phyloP scores from a whole-genome alignment of 495 filamentous ascomycete genomes.

The Penicillium samsonianum region DNA sequence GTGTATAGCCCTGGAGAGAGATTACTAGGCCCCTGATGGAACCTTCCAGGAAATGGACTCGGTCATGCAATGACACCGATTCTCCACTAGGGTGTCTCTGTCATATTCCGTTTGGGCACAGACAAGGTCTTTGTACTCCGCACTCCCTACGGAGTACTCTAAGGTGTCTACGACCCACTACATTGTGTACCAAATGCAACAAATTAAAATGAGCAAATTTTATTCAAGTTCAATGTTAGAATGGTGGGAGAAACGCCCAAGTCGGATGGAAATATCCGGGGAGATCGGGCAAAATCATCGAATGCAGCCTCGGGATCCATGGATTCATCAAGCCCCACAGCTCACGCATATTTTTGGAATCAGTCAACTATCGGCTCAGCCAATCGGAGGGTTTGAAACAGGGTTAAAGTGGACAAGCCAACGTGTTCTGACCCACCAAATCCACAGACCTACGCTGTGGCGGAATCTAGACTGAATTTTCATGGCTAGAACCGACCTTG shows the following conservation, averaged over 20 bases:
- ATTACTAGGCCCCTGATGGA: not conserved
- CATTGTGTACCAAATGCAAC: not conserved
- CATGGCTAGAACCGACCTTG: constrained; percentile 7
- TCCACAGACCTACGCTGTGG: constrained; percentile 9
- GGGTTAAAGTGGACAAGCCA: constrained; percentile 9
- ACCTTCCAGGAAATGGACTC: not conserved
- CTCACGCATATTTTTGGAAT: constrained; percentile 15
- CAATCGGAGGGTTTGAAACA: not conserved
- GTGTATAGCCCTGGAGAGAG: not conserved
- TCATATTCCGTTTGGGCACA: not conserved
- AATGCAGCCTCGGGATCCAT: constrained; percentile 2
- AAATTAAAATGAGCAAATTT: no score
- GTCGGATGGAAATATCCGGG: constrained; percentile 15
- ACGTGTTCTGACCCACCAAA: constrained; percentile 7
- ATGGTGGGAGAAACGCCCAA: no score
- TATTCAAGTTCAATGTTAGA: no score
- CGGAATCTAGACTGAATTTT: constrained; percentile 14
- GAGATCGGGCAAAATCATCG: constrained; percentile 15
- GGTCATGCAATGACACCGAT: not conserved
- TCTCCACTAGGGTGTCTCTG: not conserved
- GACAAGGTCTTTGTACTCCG: not conserved
- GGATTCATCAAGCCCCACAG: not conserved
- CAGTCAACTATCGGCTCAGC: not conserved
- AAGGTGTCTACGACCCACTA: not conserved
- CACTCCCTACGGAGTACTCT: not conserved